phyloP scores from a whole-genome alignment of 2,329 filamentous ascomycete genomes.

The Nigrospora oryzae region DNA sequence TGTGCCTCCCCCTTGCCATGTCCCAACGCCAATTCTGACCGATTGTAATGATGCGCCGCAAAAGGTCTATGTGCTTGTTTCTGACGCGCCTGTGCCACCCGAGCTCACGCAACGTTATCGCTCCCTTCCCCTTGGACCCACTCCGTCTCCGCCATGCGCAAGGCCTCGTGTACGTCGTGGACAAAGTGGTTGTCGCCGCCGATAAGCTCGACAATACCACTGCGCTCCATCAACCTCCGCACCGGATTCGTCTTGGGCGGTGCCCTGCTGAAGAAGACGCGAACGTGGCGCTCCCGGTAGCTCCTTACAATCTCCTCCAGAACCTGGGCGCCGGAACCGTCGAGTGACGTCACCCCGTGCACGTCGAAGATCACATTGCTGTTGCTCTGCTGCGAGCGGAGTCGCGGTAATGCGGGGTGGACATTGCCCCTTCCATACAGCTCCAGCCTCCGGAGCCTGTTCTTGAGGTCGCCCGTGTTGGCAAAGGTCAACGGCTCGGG shows the following conservation, averaged over 20 bases:
- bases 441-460: constrained; percentile 73
- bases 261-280: constrained; percentile 63
- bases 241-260: constrained; percentile 46
- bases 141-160: constrained; percentile 71
- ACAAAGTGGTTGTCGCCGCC: constrained; percentile 77
- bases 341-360: constrained; percentile 90
- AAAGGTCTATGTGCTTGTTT: no score
- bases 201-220: constrained; percentile 77
- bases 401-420: constrained; percentile 78
- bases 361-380: constrained; percentile 94
- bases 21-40: no score
- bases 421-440: constrained; percentile 79
- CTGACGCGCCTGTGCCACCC: no score
- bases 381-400: constrained; percentile 73
- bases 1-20: no score
- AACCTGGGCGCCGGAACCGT: constrained; percentile 89
- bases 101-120: no score
- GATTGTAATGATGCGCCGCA: no score
- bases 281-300: constrained; percentile 69
- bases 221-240: constrained; percentile 64
- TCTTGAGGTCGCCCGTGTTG: constrained; percentile 89
- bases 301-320: constrained; percentile 77
- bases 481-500: constrained; percentile 94
- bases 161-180: constrained; percentile 72
- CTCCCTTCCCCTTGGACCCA: constrained; percentile 10